Base-by-base conservation (phyloP, 106 monocot genomes). In the Dioscorea dumetorum region DNA sequence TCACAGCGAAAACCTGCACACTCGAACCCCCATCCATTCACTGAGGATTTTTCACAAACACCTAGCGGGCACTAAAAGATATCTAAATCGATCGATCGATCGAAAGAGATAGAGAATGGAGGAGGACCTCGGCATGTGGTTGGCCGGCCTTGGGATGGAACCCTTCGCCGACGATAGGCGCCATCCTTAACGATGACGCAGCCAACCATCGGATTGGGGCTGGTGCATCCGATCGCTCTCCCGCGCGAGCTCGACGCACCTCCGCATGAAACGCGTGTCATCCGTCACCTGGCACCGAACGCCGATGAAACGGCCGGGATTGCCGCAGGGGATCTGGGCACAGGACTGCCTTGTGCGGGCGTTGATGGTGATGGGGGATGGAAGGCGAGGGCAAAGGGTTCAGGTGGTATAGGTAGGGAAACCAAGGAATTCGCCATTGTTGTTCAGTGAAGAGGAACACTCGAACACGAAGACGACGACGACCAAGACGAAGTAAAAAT, bases 151-250 rank as follows among this genome's bases (percentile, higher is more conserved):
- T 97, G 32, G 95, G 95, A 68, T 97, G 95, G 33, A 97, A 97
- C 8, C 95, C 95, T 70, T 89, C 78, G 20, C 95, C 95, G 16
- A 97, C 91, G 63, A 97, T 75, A n/a, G 56, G 76, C 74, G 4
- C 88, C 84, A 9, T 79, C 88, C 59, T 81, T 79, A 14, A 97
- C 91, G 52, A 97, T 87, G 50, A 97, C 95, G 22, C 95, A 97
- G 7, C 95, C 95, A 18, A 97, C 95, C 95, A 97, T 91, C 3
- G 95, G 95, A 61, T 97, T 97, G 8, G 95, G 95, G n/a, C 82
- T 78, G 2, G 95, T 97, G 79, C 70, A 75, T 2, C 95, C 95
- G 12, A 82, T 34, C 4, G 88, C 88, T 22, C 33, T 81, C n/a
- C 69, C 70, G 78, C 32, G 95, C 91, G 33, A 97, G 61, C 57